phyloP scores from a whole-genome alignment of 2,329 filamentous ascomycete species.

The Scytalidium lignicola region DNA sequence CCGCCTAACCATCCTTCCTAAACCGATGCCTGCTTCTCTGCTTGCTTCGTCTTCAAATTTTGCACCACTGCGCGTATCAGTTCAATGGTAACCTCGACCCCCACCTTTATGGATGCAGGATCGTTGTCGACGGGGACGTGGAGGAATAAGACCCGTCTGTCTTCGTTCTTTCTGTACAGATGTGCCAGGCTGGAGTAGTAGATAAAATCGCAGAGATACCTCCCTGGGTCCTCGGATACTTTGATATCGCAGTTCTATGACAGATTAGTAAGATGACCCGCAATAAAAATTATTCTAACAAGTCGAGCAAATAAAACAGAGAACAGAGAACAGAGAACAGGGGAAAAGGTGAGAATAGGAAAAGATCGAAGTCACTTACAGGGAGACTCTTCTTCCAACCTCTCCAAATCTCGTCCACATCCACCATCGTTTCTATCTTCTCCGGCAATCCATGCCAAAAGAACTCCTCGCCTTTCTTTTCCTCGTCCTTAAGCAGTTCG shows the following conservation, averaged over 20 bases:
- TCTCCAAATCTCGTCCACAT: constrained; percentile 49
- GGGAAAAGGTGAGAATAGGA: background rate
- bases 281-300: background rate
- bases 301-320: background rate
- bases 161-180: constrained; percentile 41
- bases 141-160: constrained; percentile 58
- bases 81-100: constrained; percentile 47
- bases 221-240: constrained; percentile 65
- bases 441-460: constrained; percentile 49
- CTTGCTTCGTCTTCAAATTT: constrained; percentile 12
- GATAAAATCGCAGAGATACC: constrained; percentile 74
- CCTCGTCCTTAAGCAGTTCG: constrained; percentile 45
- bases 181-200: constrained; percentile 65
- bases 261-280: background rate
- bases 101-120: constrained; percentile 40
- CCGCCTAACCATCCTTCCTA: background rate
- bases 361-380: constrained; percentile 32
- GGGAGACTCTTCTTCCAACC: constrained; percentile 49
- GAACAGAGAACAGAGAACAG: background rate
- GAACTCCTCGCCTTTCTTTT: constrained; percentile 40
- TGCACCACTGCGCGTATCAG: constrained; percentile 54
- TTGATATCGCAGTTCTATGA: constrained; percentile 41
- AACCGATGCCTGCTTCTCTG: background rate
- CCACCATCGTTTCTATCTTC: constrained; percentile 52
- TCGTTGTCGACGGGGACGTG: constrained; percentile 63